These are phyloP conservation scores for Phlebiopsis gigantea DNA, from an alignment of 768 basidiomycete species.

Conservation along the genomic window DNA sequence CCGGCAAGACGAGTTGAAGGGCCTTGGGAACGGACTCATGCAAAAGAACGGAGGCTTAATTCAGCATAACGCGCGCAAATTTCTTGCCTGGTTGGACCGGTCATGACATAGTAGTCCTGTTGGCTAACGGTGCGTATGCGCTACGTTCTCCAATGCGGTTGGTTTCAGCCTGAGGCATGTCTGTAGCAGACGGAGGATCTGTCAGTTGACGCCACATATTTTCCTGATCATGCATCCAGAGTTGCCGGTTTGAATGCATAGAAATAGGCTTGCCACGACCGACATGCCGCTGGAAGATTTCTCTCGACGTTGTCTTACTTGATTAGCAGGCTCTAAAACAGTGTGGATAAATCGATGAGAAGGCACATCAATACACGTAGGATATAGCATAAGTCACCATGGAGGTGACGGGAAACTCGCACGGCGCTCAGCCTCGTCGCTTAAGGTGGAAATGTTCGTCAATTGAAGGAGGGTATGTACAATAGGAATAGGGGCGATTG, in stretches of 20 bases:
- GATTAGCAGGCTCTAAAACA: neutral
- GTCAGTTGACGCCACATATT: neutral
- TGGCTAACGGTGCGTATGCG: too few relatives aligned
- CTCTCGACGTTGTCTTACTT: too few relatives aligned
- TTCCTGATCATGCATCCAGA: neutral
- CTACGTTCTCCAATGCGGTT: neutral
- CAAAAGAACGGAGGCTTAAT: neutral
- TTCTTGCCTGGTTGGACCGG: neutral
- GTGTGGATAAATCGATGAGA: neutral
- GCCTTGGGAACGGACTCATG: too few relatives aligned
- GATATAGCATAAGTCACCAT: neutral
- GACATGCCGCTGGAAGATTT: too few relatives aligned
- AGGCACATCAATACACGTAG: neutral
- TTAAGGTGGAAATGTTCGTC: neutral
- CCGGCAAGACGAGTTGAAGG: neutral
- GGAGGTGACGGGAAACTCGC: neutral
- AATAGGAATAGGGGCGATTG: neutral
- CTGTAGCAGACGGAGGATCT: neutral
- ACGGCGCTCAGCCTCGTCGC: neutral
- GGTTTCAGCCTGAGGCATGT: neutral
- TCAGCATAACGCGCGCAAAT: neutral
- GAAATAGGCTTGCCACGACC: too few relatives aligned
- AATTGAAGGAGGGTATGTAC: conserved; percentile 1
- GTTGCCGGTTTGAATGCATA: neutral
- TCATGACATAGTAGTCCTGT: neutral